Evolutionary conservation across 176 grass and related monocot genomes (phyloP).

Genomic region (Aegilops longissima): DNA sequence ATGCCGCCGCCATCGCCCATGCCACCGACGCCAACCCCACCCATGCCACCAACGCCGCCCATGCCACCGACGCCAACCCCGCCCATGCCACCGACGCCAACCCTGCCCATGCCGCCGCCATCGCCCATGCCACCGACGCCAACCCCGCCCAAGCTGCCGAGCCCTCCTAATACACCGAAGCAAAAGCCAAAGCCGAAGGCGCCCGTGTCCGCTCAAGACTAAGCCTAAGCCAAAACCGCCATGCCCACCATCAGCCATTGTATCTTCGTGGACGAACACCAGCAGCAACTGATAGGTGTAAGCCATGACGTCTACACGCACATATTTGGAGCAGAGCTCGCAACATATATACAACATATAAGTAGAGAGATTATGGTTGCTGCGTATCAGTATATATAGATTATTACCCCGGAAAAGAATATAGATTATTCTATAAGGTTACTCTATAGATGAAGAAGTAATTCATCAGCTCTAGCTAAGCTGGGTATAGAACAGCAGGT

Average conservation of each 20-base stretch:
- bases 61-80: not conserved
- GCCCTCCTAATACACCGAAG: not conserved
- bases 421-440: not conserved
- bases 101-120: not conserved
- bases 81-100: not conserved
- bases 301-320: not conserved
- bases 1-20: not conserved
- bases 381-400: not conserved
- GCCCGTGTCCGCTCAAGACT: too few species aligned
- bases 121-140: not conserved
- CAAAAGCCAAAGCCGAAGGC: not conserved
- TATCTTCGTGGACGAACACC: not conserved
- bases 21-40: not conserved
- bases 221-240: not conserved
- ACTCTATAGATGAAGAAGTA: not conserved
- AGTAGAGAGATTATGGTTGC: not conserved
- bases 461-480: not conserved
- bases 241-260: not conserved
- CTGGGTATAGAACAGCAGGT: not conserved
- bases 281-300: not conserved
- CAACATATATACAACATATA: not conserved
- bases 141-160: not conserved
- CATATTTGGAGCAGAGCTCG: not conserved
- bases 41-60: not conserved
- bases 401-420: not conserved